phyloP scores from a whole-genome alignment of 139 green algal genomes.

The Mychonastes homosphaera region DNA sequence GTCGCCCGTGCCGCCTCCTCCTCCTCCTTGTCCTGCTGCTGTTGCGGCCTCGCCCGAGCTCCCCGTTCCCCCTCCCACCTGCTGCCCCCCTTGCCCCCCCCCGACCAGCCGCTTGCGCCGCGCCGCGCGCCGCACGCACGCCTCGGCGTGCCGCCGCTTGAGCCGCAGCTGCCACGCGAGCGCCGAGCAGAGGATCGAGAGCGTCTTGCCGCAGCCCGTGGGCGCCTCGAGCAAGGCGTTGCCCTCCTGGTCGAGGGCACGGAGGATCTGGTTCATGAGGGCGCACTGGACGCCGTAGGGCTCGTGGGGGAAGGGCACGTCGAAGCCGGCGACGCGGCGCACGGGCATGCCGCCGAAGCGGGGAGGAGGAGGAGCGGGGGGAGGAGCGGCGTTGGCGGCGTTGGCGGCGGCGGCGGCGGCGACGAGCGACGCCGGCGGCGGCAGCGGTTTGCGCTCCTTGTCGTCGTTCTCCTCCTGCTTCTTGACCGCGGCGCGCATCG shows the following conservation, averaged over 20 bases:
- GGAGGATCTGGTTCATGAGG: conserved; percentile 78
- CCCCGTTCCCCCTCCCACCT: no score
- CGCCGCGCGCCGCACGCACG: background rate
- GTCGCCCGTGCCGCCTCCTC: conserved; percentile 2
- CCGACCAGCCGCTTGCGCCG: no score
- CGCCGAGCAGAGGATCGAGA: conserved; percentile 73
- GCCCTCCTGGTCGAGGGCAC: conserved; percentile 38
- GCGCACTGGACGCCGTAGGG: conserved; percentile 66
- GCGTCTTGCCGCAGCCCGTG: conserved; percentile 74
- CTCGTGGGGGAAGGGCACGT: conserved; percentile 59
- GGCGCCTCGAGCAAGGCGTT: conserved; percentile 42
- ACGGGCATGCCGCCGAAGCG: no score
- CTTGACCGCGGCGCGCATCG: no score
- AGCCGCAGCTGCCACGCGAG: background rate
- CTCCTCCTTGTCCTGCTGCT: conserved; percentile 7
- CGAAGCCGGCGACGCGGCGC: conserved; percentile 32
- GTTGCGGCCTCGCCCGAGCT: background rate
- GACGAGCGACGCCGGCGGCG: no score
- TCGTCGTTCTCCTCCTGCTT: no score
- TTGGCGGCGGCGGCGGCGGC: no score
- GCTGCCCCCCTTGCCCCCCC: background rate
- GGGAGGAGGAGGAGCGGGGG: no score
- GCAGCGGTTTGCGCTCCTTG: no score
- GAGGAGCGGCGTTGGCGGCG: no score
- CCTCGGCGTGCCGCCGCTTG: background rate